Base-by-base conservation (phyloP, 148 eudicot species). In the Fallopia convolvulus region DNA sequence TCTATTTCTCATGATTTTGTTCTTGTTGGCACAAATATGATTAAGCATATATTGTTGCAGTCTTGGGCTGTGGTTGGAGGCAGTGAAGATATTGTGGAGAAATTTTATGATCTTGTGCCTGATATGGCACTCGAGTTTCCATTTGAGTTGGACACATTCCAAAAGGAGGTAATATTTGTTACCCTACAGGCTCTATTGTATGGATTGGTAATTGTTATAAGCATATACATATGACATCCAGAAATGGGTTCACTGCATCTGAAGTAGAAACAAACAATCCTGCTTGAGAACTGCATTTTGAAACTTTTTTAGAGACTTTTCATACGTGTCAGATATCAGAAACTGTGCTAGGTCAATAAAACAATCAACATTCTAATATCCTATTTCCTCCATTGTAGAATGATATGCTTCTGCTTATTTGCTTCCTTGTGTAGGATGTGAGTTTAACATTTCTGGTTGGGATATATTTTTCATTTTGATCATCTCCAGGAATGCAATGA, bases 121-220 rank as follows among this genome's bases (percentile, higher is more conserved):
- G 97, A 94, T 79, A 78, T 92, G 96, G 99, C 99, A 66, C 90
- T 92, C 32, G 90, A 90, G 63, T 94, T 88, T 83, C 96, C 97
- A 50, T 94, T 94, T 80, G 94, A 94, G 83, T 84, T 94, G 66
- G 99, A 94, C 81, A 77, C 82, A 74, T 94, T 94, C 81, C 99
- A 94, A 74, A 94, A 92, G 85, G 97, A 94, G 98, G 98, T 94
- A 91, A 33, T 44, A 36, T 49, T 77, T 68, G 72, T 10, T 4
- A 36, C n/a, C 72, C 44, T 36, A 36, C 39, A 15, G 72, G 72
- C 72, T 14, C 18, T 18, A 21, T 68, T 15, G 44, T 68, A 15
- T 68, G 20, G 72, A 15, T 33, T 68, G 72, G 20, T 23, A 65
- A 2, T 23, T 26, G 15, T 30, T 26, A 26, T 61, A 11, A 2